Evolutionary conservation across 2,329 filamentous ascomycete species (phyloP).

Genomic region (Paecilomyces sp.): DNA sequence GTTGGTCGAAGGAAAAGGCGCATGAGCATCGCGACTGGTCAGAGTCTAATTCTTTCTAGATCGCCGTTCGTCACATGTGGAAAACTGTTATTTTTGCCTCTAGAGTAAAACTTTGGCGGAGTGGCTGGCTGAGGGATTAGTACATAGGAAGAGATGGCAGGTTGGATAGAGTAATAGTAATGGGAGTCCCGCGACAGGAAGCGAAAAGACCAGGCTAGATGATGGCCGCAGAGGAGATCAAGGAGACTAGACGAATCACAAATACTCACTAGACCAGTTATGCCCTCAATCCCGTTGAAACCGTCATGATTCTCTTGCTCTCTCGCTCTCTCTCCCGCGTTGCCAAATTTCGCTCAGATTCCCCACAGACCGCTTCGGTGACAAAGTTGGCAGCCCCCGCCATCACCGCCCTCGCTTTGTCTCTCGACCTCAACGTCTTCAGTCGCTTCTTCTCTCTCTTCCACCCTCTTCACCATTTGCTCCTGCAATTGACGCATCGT

Average conservation of each 20-base stretch:
- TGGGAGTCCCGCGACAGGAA: too few relatives aligned
- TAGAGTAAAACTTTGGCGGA: not conserved
- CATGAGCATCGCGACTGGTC: not conserved
- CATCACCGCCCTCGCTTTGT: not conserved
- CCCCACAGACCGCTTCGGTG: not conserved
- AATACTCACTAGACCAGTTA: too few relatives aligned
- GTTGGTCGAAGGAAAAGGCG: not conserved
- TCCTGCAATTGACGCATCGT: conserved; percentile 6
- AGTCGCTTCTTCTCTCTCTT: conserved; percentile 2
- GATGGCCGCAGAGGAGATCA: too few relatives aligned
- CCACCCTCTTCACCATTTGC: conserved; percentile 1
- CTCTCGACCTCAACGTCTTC: conserved; percentile 1
- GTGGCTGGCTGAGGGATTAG: not conserved
- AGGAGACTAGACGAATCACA: too few relatives aligned
- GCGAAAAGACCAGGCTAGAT: too few relatives aligned
- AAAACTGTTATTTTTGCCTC: not conserved
- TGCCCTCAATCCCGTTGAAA: too few relatives aligned
- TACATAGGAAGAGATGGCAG: not conserved
- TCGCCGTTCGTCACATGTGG: not conserved
- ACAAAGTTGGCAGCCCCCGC: not conserved
- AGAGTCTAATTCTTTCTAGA: not conserved
- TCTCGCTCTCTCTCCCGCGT: not conserved
- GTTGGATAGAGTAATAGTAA: too few relatives aligned
- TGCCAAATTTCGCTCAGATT: not conserved
- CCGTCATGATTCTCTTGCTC: not conserved